phyloP scores from a whole-genome alignment of 2,329 filamentous ascomycete genomes.

The Colletotrichum simmondsii region DNA sequence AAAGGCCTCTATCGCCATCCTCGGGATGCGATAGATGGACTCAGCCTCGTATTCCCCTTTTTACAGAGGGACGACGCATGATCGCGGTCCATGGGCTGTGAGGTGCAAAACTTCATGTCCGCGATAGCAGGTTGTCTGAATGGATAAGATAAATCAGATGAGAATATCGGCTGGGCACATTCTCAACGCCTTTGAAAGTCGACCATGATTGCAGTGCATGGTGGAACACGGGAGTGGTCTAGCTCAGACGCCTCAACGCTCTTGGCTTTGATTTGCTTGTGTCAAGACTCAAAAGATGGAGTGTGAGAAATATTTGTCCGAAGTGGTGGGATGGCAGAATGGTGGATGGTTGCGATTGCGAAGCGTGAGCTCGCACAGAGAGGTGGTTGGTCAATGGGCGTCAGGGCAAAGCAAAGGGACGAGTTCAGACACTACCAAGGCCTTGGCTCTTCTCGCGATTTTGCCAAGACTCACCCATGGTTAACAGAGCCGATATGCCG shows the following conservation, averaged over 20 bases:
- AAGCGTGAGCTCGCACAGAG: not conserved
- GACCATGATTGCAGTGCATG: not conserved
- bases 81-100: not conserved
- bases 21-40: not conserved
- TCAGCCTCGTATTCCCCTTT: not conserved
- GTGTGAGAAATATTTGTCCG: not conserved
- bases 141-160: not conserved
- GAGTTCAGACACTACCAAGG: not conserved
- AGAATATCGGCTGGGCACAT: not conserved
- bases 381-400: slow-evolving; percentile 8
- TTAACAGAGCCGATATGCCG: not conserved
- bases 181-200: not conserved
- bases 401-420: not conserved
- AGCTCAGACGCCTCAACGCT: not conserved
- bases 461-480: not conserved
- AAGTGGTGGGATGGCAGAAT: slow-evolving; percentile 3
- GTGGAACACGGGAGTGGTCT: not conserved
- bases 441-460: not conserved
- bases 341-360: not conserved
- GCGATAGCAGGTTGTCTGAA: not conserved
- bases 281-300: not conserved
- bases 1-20: not conserved
- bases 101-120: not conserved
- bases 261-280: not conserved
- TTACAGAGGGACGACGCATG: not conserved